Evolutionary conservation across 495 filamentous ascomycete genomes (phyloP).

Genomic region (Pseudomonodictys pantanalensis): DNA sequence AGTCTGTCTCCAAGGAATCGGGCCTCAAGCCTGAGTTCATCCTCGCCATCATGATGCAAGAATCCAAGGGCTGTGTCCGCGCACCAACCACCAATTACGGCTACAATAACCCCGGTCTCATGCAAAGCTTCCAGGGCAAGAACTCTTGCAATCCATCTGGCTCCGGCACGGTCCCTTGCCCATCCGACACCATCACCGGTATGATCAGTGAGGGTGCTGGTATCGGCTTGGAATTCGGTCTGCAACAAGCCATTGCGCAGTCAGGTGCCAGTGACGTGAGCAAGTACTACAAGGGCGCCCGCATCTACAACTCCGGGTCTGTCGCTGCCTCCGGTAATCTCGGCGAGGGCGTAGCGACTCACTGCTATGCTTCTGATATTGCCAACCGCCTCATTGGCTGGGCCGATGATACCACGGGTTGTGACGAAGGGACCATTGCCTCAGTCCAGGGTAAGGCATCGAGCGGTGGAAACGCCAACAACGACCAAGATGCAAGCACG

Average conservation of each 20-base stretch:
- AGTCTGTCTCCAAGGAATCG: constrained; percentile 40
- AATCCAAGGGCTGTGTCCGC: constrained; percentile 56
- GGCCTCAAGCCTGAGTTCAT: constrained; percentile 47
- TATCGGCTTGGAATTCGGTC: constrained; percentile 45
- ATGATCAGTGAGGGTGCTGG: constrained; percentile 54
- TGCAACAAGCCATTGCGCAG: constrained; percentile 41
- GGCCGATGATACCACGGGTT: constrained; percentile 30
- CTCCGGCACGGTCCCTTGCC: constrained; percentile 47
- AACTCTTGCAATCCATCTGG: constrained; percentile 47
- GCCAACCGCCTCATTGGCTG: constrained; percentile 57
- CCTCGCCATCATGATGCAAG: constrained; percentile 55
- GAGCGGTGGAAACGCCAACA: neutral
- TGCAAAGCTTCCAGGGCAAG: constrained; percentile 49
- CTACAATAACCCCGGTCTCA: constrained; percentile 45
- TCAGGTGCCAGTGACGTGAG: constrained; percentile 37
- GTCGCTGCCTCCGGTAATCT: constrained; percentile 48
- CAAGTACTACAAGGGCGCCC: constrained; percentile 51
- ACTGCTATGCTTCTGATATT: constrained; percentile 57
- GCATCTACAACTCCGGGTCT: constrained; percentile 59
- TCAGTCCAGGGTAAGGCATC: constrained; percentile 3
- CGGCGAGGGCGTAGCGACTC: constrained; percentile 50
- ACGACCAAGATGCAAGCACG: neutral
- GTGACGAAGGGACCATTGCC: constrained; percentile 30
- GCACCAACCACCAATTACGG: constrained; percentile 43
- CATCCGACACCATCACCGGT: constrained; percentile 42